phyloP scores from a whole-genome alignment of 306 rosid species.

The Corylus avellana region DNA sequence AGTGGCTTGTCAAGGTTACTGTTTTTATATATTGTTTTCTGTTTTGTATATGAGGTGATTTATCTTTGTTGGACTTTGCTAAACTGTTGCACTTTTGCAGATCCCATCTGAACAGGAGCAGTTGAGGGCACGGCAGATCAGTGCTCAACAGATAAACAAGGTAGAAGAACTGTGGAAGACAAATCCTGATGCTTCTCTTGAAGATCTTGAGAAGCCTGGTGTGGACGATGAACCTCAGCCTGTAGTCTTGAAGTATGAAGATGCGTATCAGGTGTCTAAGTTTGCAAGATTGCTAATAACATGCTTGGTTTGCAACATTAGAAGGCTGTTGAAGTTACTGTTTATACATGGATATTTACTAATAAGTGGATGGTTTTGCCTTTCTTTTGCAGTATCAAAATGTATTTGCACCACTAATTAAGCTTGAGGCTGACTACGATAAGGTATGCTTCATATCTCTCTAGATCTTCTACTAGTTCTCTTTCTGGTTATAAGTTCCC shows the following conservation, averaged over 20 bases:
- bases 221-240: conserved; percentile 99
- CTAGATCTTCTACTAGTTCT: not conserved
- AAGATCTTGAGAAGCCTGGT: conserved; percentile 99
- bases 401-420: conserved; percentile 98
- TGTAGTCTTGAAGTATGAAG: conserved; percentile 92
- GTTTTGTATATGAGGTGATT: conserved; percentile 3
- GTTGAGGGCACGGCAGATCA: conserved; percentile 99
- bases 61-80: conserved; percentile 4
- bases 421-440: conserved; percentile 99
- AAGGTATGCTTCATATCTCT: conserved; percentile 50
- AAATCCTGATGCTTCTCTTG: conserved; percentile 97
- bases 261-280: conserved; percentile 89
- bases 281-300: conserved; percentile 16
- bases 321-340: conserved; percentile 8
- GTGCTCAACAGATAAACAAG: conserved; percentile 99
- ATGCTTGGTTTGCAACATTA: not conserved
- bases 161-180: conserved; percentile 99
- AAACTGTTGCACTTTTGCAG: conserved; percentile 48
- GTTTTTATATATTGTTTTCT: conserved; percentile 16
- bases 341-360: conserved; percentile 25
- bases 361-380: conserved; percentile 24
- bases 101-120: conserved; percentile 99
- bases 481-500: not conserved
- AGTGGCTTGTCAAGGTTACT: conserved; percentile 98
- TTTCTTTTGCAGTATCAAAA: conserved; percentile 82